These are phyloP conservation scores for Phanerochaete sordida DNA, from an alignment of 768 basidiomycete genomes.

Conservation along the genomic window DNA sequence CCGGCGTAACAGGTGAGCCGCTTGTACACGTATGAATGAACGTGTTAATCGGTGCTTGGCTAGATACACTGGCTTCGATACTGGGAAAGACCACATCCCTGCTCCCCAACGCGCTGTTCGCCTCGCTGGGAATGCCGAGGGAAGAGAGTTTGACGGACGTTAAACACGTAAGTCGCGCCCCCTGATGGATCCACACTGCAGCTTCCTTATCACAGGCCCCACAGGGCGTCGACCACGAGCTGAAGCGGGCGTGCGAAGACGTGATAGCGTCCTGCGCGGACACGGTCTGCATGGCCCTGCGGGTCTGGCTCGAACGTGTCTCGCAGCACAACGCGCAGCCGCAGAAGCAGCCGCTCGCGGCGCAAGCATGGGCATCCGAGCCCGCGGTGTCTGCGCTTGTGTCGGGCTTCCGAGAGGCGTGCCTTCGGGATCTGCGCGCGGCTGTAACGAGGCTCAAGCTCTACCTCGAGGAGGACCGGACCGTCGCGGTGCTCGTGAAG, in stretches of 20 bases:
- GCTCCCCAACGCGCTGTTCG: constrained; percentile 66
- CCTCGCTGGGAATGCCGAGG: constrained; percentile 62
- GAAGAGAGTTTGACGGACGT: constrained; percentile 67
- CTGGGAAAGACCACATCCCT: constrained; percentile 53
- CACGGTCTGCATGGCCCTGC: constrained; percentile 56
- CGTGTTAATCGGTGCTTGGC: neutral
- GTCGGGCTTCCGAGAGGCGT: constrained; percentile 10
- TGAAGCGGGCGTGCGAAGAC: constrained; percentile 83
- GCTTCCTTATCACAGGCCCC: neutral
- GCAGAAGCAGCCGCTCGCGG: constrained; percentile 24
- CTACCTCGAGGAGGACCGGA: constrained; percentile 80
- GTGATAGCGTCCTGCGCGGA: constrained; percentile 65
- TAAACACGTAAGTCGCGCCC: constrained; percentile 51
- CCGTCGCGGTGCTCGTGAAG: constrained; percentile 71
- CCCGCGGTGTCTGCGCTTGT: constrained; percentile 32
- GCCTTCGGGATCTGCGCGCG: constrained; percentile 49
- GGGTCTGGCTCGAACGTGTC: constrained; percentile 58
- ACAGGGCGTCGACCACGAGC: constrained; percentile 83
- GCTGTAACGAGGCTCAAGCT: constrained; percentile 58
- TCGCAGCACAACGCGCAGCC: constrained; percentile 2
- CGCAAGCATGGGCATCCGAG: constrained; percentile 50
- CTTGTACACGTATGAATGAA: constrained; percentile 2
- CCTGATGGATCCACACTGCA: neutral
- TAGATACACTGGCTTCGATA: constrained; percentile 58
- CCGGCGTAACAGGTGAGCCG: constrained; percentile 55